Conservation (phyloP, 371 early-diverging fungal species). For the Rhizopus microsporus region DNA sequence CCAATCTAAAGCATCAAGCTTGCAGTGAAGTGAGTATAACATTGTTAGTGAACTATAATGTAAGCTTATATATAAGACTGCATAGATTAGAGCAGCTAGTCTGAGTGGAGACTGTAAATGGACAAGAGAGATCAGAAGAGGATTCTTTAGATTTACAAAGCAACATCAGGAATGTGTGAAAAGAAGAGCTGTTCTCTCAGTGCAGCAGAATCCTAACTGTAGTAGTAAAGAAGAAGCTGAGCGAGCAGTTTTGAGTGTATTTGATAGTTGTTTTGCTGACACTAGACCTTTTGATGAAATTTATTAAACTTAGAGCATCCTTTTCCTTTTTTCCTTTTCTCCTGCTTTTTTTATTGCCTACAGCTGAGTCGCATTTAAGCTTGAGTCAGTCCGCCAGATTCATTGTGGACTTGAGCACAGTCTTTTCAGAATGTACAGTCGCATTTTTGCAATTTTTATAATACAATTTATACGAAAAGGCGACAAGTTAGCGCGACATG, state of each 20-base stretch:
- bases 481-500: slow-evolving; percentile 63
- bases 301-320: slow-evolving; percentile 48
- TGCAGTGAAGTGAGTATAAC: slow-evolving; percentile 76
- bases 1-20: slow-evolving; percentile 86
- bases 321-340: not conserved
- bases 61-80: not conserved
- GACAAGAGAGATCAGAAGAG: slow-evolving; percentile 81
- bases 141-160: slow-evolving; percentile 78
- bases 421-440: too few species aligned
- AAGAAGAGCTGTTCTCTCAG: slow-evolving; percentile 83
- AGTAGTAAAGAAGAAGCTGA: slow-evolving; percentile 78
- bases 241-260: slow-evolving; percentile 85
- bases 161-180: slow-evolving; percentile 94
- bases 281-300: slow-evolving; percentile 96
- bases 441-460: too few species aligned
- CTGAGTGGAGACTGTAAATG: slow-evolving; percentile 92
- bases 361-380: too few species aligned
- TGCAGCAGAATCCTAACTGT: slow-evolving; percentile 77
- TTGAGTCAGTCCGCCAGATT: too few species aligned
- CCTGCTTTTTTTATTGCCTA: not conserved
- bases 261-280: slow-evolving; percentile 89
- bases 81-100: slow-evolving; percentile 85
- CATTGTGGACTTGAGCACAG: too few species aligned
- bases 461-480: too few species aligned
- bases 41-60: not conserved